A percentile compares a stretch with the other conserved stretches of the same genome.
phyloP scores from a whole-genome alignment of 108 stramenopile genomes.

The Phaeodactylum tricornutum region DNA sequence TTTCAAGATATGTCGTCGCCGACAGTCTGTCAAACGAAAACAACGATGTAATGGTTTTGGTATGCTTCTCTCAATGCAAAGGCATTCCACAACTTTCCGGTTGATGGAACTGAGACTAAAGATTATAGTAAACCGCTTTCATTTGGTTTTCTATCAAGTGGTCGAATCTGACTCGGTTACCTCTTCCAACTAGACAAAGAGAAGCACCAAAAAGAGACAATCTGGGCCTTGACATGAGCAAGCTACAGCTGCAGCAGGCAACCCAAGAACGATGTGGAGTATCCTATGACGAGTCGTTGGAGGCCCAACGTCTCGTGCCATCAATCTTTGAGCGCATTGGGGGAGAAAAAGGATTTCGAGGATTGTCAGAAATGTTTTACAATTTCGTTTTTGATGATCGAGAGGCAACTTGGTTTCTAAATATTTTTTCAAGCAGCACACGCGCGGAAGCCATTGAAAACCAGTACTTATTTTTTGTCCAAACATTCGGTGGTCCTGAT shows the following conservation, averaged over 20 bases:
- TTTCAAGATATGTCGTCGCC: no score
- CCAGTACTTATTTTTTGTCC: conserved; percentile 66
- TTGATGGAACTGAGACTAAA: no score
- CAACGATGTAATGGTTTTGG: no score
- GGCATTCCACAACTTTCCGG: no score
- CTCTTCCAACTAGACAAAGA: no score
- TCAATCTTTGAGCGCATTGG: conserved; percentile 54
- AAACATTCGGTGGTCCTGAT: conserved; percentile 69
- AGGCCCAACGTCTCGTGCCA: conserved; percentile 26
- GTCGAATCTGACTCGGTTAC: no score
- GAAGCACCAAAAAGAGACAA: no score
- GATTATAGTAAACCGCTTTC: no score
- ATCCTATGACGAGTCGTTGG: conserved; percentile 25
- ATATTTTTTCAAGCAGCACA: conserved; percentile 66
- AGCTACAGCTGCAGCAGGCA: conserved; percentile 24
- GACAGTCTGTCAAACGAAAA: no score
- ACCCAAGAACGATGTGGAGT: conserved; percentile 27
- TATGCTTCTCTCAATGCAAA: no score
- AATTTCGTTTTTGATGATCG: conserved; percentile 56
- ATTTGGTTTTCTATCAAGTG: no score
- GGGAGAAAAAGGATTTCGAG: conserved; percentile 28
- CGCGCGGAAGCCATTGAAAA: conserved; percentile 72
- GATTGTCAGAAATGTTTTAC: conserved; percentile 52
- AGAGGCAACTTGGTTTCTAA: conserved; percentile 49
- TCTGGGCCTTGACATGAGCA: no score